Conservation (phyloP, 2,329 filamentous ascomycete species). For the Fusarium tanahbumbuense region DNA sequence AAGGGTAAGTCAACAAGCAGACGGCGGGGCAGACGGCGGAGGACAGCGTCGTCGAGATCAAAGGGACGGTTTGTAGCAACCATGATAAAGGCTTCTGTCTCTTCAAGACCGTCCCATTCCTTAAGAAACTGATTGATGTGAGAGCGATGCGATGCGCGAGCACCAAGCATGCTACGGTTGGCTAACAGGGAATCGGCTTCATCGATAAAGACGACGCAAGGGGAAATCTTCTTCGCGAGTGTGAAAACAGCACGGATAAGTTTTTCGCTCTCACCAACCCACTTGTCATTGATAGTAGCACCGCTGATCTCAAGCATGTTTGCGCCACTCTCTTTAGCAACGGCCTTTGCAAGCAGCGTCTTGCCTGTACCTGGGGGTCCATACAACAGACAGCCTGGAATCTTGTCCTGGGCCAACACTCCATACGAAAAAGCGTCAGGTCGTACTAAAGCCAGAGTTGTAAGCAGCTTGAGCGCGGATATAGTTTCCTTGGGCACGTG, state of each 20-base stretch:
- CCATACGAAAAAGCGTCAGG: constrained; percentile 98
- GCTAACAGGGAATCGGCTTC: constrained; percentile 95
- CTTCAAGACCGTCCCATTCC: constrained; percentile 93
- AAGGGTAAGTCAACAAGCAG: constrained; percentile 80
- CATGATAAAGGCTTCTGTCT: constrained; percentile 93
- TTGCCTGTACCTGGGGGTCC: constrained; percentile 86
- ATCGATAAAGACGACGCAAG: constrained; percentile 95
- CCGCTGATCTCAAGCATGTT: constrained; percentile 89
- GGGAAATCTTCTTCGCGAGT: constrained; percentile 88
- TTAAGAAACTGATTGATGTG: constrained; percentile 96
- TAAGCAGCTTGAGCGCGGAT: constrained; percentile 88
- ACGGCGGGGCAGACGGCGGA: constrained; percentile 78
- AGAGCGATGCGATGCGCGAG: constrained; percentile 80
- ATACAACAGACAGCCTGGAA: constrained; percentile 88
- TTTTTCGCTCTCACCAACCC: constrained; percentile 95
- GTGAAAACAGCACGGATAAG: constrained; percentile 93
- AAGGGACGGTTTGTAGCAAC: constrained; percentile 96
- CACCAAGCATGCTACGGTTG: constrained; percentile 73
- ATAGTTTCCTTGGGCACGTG: constrained; percentile 85
- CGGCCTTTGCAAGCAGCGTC: constrained; percentile 75
- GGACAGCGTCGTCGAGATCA: constrained; percentile 89
- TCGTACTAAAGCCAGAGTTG: constrained; percentile 84
- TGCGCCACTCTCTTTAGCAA: constrained; percentile 75
- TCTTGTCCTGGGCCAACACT: constrained; percentile 89
- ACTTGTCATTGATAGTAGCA: constrained; percentile 95